Evolutionary conservation across 192 early-diverging fungal species (phyloP).

Genomic region (Tieghemiomyces parasiticus): DNA sequence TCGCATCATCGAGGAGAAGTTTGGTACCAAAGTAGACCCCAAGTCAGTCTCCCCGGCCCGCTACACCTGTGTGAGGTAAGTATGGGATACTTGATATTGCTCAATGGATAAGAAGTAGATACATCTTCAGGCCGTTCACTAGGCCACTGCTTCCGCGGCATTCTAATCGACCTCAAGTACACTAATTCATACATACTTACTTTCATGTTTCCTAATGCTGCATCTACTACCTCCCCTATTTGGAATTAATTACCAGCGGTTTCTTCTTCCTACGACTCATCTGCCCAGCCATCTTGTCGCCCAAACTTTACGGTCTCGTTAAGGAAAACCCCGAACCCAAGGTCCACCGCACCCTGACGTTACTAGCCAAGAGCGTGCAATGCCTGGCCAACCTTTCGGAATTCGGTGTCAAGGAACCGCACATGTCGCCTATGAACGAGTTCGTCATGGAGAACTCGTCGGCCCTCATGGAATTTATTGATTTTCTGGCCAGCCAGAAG

Average conservation of each 20-base stretch:
- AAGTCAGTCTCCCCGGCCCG: slow-evolving; percentile 12
- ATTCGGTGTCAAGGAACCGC: slow-evolving; percentile 45
- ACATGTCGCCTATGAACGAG: slow-evolving; percentile 47
- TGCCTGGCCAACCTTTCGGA: slow-evolving; percentile 49
- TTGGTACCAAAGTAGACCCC: neutral
- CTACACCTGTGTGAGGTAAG: slow-evolving; percentile 33
- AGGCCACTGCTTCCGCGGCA: too few species aligned
- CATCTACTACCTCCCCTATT: too few species aligned
- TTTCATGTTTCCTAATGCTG: too few species aligned
- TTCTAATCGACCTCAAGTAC: too few species aligned
- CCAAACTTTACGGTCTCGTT: slow-evolving; percentile 56
- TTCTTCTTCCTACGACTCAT: slow-evolving; percentile 56
- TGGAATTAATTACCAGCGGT: too few species aligned
- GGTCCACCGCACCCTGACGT: slow-evolving; percentile 42
- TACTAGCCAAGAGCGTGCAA: slow-evolving; percentile 60
- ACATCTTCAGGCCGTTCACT: too few species aligned
- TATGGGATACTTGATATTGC: too few species aligned
- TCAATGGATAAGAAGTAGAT: too few species aligned
- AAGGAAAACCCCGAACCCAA: slow-evolving; percentile 32
- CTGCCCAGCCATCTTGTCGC: slow-evolving; percentile 56
- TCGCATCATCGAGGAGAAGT: slow-evolving; percentile 5
- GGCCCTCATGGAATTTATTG: slow-evolving; percentile 42
- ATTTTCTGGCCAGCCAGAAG: slow-evolving; percentile 25
- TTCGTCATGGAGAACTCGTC: slow-evolving; percentile 44
- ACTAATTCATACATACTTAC: too few species aligned